Base-by-base conservation (phyloP, 345 rosid genomes). In the Heritiera littoralis region DNA sequence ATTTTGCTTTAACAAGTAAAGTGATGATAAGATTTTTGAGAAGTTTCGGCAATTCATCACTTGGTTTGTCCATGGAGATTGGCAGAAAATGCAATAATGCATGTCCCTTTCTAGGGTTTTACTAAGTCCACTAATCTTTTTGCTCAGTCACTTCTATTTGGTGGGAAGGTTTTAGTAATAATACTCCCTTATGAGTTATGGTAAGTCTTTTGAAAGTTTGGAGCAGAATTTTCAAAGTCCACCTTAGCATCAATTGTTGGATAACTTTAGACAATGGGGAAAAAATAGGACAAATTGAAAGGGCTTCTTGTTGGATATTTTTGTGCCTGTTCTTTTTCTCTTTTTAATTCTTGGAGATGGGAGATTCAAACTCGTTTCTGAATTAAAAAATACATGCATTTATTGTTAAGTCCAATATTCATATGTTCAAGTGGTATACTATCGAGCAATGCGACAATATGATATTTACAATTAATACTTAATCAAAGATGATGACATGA, bases 221-320 rank as follows among this genome's bases (percentile, higher is more conserved):
- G 17, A 35, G 49, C 64, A 55, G 61, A 9, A 35, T 8, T 73
- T 35, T 38, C 49, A 54, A 56, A 41, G 5, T 9, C 10, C 65
- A 35, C 61, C 48, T 13, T 6, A 9, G n/a, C 77, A 56, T 74
- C 77, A 20, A 74, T 74, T 10, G 58, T 74, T 41, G 65, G 76
- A 38, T n/a, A 56, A 20, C 51, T n/a, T 56, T 72, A 13, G 9
- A 2, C 0, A 30, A 5, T 18, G 38, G 3, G 38, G 3, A 3
- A 35, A 14, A 58, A 20, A 63, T n/a, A 6, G 4, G 6, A 1
- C 10, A 69, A 11, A 46, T n/a, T 46, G 35, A 20, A 45, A 69
- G 17, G 38, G 40, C 13, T 3, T 40, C 3, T 20, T 20, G 11
- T 20, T 58, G 11, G 32, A 58, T 58, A 7, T 58, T n/a, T 18